Base-by-base conservation (phyloP, 1,284 basidiomycete genomes). In the Ganoderma boninense region DNA sequence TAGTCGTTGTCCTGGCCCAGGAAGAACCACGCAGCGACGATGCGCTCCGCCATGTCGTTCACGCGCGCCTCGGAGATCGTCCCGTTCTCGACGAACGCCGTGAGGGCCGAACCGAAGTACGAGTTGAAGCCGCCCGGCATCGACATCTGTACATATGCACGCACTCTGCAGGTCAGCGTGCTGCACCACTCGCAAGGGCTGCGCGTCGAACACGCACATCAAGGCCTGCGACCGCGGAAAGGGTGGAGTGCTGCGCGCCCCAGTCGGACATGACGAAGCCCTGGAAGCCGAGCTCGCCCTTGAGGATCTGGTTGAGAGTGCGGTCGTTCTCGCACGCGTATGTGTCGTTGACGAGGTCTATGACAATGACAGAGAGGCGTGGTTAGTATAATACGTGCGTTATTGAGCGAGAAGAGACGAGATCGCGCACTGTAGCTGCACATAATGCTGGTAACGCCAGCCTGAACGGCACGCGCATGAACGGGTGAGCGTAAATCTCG, bases 261-360 rank as follows among this genome's bases (percentile, higher is more conserved):
- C 93, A 95, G 79, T 95, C 93, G 1, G 87, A 88, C 87, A 89
- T 86, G 65, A 91, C 83, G 76, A 84, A 93, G 38, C 95, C 95
- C 79, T 92, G 90, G 86, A 95, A 96, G 2, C 91, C 92, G 68
- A 90, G 88, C 81, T 96, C 93, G 38, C 85, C 83, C 82, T 97
- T 97, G 71, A 97, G 84, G 49, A 96, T 85, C 67, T 90, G 87
- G 81, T 95, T 96, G 78, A 95, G 81, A 46, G 90, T 85, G 74
- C 90, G 87, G 76, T 90, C 86, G 77, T 94, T 95, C 79, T 95
- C 90, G 79, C 94, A 96, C 1, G 94, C 90, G 69, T 90, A 93
- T 0, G 92, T 94, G 42, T 89, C 89, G 79, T 97, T 96, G 77
- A 96, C 83, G 46, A 87, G 77, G 77, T 90, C 87, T 90, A 66